A percentile compares a stretch with the other conserved stretches of the same genome.
Evolutionary conservation across 192 early-diverging fungal genomes (phyloP).

Genomic region (Entomortierella parvispora): DNA sequence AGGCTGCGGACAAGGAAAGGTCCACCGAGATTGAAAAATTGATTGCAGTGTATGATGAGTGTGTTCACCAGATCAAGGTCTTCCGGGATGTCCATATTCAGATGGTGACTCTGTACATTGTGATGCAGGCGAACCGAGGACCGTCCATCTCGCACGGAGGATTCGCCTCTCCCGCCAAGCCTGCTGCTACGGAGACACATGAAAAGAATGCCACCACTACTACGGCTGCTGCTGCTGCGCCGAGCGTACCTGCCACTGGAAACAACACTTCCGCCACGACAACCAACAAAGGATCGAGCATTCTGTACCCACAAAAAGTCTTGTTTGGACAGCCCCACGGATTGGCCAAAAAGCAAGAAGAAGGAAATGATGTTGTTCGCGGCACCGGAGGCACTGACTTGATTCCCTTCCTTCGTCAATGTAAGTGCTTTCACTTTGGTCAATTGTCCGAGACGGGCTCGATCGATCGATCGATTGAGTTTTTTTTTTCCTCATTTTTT

Average conservation of each 20-base stretch:
- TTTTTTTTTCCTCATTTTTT: too few species aligned
- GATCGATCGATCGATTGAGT: too few species aligned
- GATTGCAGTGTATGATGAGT: slow-evolving; percentile 80
- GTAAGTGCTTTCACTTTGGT: slow-evolving; percentile 33
- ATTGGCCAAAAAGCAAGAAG: slow-evolving; percentile 69
- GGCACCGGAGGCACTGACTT: slow-evolving; percentile 90
- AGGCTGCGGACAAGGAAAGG: slow-evolving; percentile 25
- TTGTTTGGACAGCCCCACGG: slow-evolving; percentile 47
- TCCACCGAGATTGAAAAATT: slow-evolving; percentile 49
- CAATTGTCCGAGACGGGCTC: too few species aligned
- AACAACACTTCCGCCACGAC: neutral
- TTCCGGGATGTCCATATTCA: slow-evolving; percentile 95
- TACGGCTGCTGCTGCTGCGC: neutral
- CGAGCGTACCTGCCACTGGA: neutral
- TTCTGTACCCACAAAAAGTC: slow-evolving; percentile 38
- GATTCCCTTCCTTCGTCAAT: slow-evolving; percentile 84
- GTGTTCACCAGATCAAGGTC: slow-evolving; percentile 80
- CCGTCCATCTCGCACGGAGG: slow-evolving; percentile 72
- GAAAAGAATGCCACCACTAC: neutral
- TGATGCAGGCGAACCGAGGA: slow-evolving; percentile 81
- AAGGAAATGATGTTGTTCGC: slow-evolving; percentile 66
- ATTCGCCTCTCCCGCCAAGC: slow-evolving; percentile 48
- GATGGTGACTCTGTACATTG: slow-evolving; percentile 91
- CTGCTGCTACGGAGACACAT: neutral
- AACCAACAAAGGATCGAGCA: slow-evolving; percentile 26